Evolutionary conservation across 2,329 filamentous ascomycete species (phyloP), one percentile per base, ranked within the genome.

Genomic region (Escovopsis sp.): DNA sequence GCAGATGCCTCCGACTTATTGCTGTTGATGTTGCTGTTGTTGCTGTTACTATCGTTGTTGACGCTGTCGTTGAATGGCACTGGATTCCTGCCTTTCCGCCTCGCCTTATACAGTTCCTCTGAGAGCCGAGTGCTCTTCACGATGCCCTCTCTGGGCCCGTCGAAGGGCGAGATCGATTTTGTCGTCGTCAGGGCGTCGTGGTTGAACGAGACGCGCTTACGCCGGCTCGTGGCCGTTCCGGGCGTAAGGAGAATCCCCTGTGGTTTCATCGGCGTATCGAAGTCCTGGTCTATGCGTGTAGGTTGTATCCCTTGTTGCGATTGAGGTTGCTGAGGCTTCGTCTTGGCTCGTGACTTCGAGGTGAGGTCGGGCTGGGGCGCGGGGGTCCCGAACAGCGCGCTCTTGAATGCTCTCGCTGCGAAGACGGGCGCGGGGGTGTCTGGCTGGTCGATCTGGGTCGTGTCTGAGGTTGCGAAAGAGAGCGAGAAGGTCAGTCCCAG

Each of bases 341-440:
- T 44, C 16, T 45, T 39, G 28, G 43, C 48, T 27, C 43, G 40
- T 34, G 54, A 48, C 26, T 37, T 44, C 37, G 39, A 44, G 39
- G 41, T 47, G 45, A 58, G 55, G 33, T 61, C 52, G 31, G 51
- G 50, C 12, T 49, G 49, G 34, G 58, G 55, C 12, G 60, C 56
- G 10, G 72, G 70, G 4, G 70, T 72, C 28, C 75, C 75, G 45
- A 78, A 79, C 31, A 79, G 53, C 18, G 71, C 74, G 45, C 66
- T 73, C 45, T 71, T 76, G 48, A 79, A 60, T 5, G 75, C 75
- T 39, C 75, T 66, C 27, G 74, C 74, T 2, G 74, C 75, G 48
- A 79, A 79, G 0, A 79, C 67, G 2, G 75, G 74, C 0, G 72
- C 75, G 6, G 75, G 75, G 13, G 75, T 79, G 45, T 79, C 74